Evolutionary conservation across 2,329 filamentous ascomycete species (phyloP).

Genomic region (Ophiostoma perfectum): DNA sequence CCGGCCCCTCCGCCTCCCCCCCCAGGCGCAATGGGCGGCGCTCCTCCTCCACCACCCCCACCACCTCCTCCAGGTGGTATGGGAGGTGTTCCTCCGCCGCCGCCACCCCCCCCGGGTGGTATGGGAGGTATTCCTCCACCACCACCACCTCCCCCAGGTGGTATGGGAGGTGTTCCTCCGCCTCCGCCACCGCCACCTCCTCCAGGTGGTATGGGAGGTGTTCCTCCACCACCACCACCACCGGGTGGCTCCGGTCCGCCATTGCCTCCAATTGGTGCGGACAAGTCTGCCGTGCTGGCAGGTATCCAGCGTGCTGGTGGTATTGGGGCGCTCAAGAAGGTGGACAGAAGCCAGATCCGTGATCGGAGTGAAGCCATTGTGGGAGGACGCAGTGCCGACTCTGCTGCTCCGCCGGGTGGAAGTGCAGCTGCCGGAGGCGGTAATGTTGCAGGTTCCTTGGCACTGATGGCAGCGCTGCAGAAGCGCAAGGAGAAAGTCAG

Average conservation of each 20-base stretch:
- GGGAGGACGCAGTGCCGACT: slow-evolving; percentile 41
- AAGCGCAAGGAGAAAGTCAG: slow-evolving; percentile 91
- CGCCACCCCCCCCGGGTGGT: slow-evolving; percentile 39
- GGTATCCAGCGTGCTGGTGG: slow-evolving; percentile 67
- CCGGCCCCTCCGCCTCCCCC: slow-evolving; percentile 36
- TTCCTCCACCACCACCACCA: slow-evolving; percentile 42
- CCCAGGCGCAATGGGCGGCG: slow-evolving; percentile 28
- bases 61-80: slow-evolving; percentile 38
- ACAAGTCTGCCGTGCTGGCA: slow-evolving; percentile 58
- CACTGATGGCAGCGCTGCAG: slow-evolving; percentile 69
- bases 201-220: slow-evolving; percentile 27
- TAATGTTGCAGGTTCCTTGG: slow-evolving; percentile 72
- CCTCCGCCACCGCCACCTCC: slow-evolving; percentile 41
- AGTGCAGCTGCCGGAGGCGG: slow-evolving; percentile 63
- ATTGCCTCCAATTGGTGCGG: slow-evolving; percentile 39
- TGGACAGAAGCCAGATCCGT: slow-evolving; percentile 62
- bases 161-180: slow-evolving; percentile 33
- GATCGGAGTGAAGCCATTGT: slow-evolving; percentile 64
- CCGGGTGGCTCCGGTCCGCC: slow-evolving; percentile 42
- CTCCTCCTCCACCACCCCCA: slow-evolving; percentile 26
- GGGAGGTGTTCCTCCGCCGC: slow-evolving; percentile 40
- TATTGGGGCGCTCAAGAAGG: slow-evolving; percentile 67
- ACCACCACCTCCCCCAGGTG: slow-evolving; percentile 31
- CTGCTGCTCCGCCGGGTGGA: slow-evolving; percentile 44
- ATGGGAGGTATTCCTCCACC: slow-evolving; percentile 34